Evolutionary conservation across 2,329 filamentous ascomycete species (phyloP), one percentile per base, ranked within the genome.

Genomic region (Plenodomus tracheiphilus): DNA sequence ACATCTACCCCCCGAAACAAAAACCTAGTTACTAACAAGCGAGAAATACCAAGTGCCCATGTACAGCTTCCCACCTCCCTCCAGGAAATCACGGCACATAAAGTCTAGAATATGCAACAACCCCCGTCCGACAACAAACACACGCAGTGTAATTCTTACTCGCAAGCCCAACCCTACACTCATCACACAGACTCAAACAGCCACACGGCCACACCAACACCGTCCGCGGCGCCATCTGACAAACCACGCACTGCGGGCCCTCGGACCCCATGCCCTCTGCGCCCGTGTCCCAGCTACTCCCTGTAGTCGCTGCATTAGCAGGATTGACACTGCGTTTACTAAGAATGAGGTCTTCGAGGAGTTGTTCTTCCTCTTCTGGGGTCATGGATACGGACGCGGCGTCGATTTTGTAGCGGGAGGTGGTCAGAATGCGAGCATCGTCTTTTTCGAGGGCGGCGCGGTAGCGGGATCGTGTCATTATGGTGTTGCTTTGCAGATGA

Each of bases 121-220:
- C 91, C 62, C 94, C 88, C 47, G 90, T 84, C 42, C 94, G 83
- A 71, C 94, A 97, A 65, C 93, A 97, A 34, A 97, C 92, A 69
- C 94, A 99, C 68, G 90, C 95, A 56, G 92, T 90, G 70, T 96
- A 97, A 70, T 97, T 97, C 70, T 97, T 95, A 85, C 96, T 92
- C 3, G 94, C 94, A 54, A 97, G 79, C 37, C 90, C 93, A 30
- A 97, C 89, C 25, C 94, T 82, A 69, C 94, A 97, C 59, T 97
- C 94, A 70, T 99, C 94, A 69, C 94, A 97, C 11, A 97, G 80
- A 59, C 90, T 93, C 49, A 99, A 80, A 69, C 94, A 99, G 2
- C 94, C 88, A 70, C 94, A 99, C 0, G 94, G 94, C 94, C 94
- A 97, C 2, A 96, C 87, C 46, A 99, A 88, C 52, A 97, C 88